phyloP scores from a whole-genome alignment of 345 rosid species.

The Eucalyptus pumila region DNA sequence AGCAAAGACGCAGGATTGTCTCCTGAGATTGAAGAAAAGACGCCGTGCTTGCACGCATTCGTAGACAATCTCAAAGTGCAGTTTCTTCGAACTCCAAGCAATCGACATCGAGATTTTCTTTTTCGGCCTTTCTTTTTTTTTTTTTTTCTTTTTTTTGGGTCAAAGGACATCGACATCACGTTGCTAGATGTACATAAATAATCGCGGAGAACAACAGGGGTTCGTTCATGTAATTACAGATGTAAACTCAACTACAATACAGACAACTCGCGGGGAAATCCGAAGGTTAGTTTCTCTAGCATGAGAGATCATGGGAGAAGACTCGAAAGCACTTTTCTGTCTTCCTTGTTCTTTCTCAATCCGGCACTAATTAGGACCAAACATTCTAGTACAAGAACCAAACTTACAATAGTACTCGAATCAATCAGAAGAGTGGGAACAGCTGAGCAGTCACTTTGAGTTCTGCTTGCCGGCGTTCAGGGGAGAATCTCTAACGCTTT shows the following conservation, averaged over 20 bases:
- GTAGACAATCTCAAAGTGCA: not conserved
- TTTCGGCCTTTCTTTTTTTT: not conserved
- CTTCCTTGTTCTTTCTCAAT: not conserved
- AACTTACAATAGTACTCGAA: constrained; percentile 4
- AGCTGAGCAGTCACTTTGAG: constrained; percentile 7
- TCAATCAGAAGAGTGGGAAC: not conserved
- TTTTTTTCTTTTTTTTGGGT: not conserved
- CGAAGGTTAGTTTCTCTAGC: not conserved
- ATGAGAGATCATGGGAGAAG: not conserved
- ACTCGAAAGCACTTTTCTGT: not conserved
- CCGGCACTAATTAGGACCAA: not conserved
- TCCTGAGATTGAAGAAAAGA: not conserved
- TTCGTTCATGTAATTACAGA: not conserved
- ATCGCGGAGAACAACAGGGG: not conserved
- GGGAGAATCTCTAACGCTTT: constrained; percentile 41
- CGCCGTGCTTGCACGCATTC: not conserved
- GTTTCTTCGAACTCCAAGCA: not conserved
- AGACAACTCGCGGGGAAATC: not conserved
- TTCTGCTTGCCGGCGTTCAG: constrained; percentile 45
- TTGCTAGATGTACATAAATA: not conserved
- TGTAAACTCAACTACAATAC: not conserved
- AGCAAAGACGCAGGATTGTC: not conserved
- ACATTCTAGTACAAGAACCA: constrained; percentile 2
- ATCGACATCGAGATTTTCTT: not conserved
- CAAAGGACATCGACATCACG: not conserved